These are phyloP conservation scores for Phallus indusiatus DNA, from an alignment of 768 basidiomycete species.

Conservation along the genomic window DNA sequence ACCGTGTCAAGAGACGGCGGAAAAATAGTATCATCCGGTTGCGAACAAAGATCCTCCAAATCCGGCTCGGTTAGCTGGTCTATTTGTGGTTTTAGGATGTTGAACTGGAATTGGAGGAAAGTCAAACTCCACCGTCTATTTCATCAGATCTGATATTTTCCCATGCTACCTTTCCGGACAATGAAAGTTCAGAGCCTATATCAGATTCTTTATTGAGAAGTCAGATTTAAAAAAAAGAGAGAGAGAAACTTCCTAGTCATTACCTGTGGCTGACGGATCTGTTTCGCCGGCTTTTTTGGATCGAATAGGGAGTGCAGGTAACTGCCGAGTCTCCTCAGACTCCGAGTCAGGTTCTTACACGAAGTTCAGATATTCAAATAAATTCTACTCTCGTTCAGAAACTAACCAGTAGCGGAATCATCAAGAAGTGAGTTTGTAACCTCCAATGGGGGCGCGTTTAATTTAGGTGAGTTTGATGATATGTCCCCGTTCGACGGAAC, in stretches of 20 bases:
- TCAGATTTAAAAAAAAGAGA: background rate
- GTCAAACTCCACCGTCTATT: conserved; percentile 23
- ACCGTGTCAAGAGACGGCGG: conserved; percentile 2
- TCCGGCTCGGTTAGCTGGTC: conserved; percentile 42
- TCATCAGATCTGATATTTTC: conserved; percentile 16
- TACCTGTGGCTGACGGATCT: background rate
- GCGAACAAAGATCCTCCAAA: conserved; percentile 17
- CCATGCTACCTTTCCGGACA: conserved; percentile 22
- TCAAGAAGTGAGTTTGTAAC: conserved; percentile 10
- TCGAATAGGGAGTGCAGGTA: background rate
- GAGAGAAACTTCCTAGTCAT: conserved; percentile 4
- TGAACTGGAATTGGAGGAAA: background rate
- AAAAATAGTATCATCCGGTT: conserved; percentile 20
- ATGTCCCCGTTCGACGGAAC: too few species aligned
- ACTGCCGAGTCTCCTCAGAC: background rate
- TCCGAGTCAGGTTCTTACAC: conserved; percentile 1
- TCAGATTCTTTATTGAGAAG: conserved; percentile 3
- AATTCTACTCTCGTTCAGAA: conserved; percentile 13
- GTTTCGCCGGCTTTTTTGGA: background rate
- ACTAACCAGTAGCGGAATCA: conserved; percentile 8
- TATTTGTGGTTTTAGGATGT: conserved; percentile 17
- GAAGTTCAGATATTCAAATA: conserved; percentile 12
- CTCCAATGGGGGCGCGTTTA: background rate
- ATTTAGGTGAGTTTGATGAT: too few species aligned
- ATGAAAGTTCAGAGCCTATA: background rate